Conservation (phyloP, 345 rosid genomes). For the Salix arbutifolia region DNA sequence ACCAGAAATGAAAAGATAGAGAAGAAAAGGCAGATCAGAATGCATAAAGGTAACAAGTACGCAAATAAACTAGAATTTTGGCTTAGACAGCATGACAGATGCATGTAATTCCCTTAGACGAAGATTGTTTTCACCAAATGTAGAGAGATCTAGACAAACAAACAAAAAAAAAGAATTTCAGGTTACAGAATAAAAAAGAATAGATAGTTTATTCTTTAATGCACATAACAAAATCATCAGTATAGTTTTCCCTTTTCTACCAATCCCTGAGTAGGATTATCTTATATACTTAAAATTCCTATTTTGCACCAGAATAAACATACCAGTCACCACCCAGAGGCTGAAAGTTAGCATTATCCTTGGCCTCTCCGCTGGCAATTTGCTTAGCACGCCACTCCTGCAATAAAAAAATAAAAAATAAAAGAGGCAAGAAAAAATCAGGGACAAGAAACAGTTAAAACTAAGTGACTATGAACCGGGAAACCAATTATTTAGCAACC, state of each 20-base stretch:
- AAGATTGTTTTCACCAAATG: background rate
- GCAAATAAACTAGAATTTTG: no score
- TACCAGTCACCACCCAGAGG: constrained; percentile 96
- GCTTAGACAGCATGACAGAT: no score
- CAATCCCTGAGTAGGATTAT: background rate
- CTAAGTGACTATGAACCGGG: background rate
- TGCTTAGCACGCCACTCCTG: constrained; percentile 87
- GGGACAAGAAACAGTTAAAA: constrained; percentile 3
- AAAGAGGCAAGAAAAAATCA: background rate
- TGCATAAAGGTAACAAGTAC: no score
- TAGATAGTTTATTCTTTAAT: background rate
- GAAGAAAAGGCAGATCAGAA: no score
- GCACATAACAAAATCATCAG: background rate
- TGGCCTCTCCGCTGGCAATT: constrained; percentile 89
- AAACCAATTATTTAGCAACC: constrained; percentile 27
- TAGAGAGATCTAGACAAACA: background rate
- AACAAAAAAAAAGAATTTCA: background rate
- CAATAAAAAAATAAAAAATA: background rate
- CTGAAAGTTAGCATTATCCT: constrained; percentile 94
- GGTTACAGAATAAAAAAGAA: background rate
- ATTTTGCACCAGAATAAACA: constrained; percentile 8
- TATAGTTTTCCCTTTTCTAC: background rate
- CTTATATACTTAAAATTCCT: background rate
- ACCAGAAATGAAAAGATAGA: no score
- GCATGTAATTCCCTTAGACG: no score